Evolutionary conservation across 2,329 filamentous ascomycete genomes (phyloP).

Genomic region (Plectosphaerella sp.): DNA sequence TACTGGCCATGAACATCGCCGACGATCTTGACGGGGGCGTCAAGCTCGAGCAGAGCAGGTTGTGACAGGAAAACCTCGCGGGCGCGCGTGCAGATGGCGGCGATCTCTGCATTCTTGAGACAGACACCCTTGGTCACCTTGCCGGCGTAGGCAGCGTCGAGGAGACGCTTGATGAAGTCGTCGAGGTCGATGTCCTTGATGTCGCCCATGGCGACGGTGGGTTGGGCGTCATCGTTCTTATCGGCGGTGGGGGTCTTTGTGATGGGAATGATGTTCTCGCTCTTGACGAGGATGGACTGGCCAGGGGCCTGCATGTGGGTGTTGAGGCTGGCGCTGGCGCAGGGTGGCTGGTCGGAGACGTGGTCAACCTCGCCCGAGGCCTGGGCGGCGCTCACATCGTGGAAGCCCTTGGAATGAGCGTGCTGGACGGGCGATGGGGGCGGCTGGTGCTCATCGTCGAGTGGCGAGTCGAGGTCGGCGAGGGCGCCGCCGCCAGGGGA

Average conservation of each 20-base stretch:
- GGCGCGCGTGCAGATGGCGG: conserved; percentile 84
- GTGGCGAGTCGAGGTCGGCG: conserved; percentile 35
- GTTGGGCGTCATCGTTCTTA: conserved; percentile 40
- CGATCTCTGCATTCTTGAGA: conserved; percentile 95
- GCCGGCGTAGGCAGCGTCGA: conserved; percentile 92
- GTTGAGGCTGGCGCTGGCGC: conserved; percentile 55
- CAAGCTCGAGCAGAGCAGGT: conserved; percentile 84
- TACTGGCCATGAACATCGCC: conserved; percentile 97
- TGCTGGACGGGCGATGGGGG: conserved; percentile 89
- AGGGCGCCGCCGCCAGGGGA: conserved; percentile 30
- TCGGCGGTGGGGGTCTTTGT: conserved; percentile 40
- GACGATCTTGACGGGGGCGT: conserved; percentile 95
- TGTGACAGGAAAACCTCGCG: conserved; percentile 88
- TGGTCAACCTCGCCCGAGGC: conserved; percentile 87
- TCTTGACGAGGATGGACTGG: conserved; percentile 85
- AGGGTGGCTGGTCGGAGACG: conserved; percentile 85
- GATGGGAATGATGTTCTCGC: conserved; percentile 65
- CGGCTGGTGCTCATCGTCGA: conserved; percentile 45
- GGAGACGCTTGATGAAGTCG: conserved; percentile 90
- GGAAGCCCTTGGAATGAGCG: conserved; percentile 68
- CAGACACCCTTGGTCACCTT: conserved; percentile 98
- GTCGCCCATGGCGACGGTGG: conserved; percentile 76
- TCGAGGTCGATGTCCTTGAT: conserved; percentile 92
- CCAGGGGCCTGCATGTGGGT: conserved; percentile 65
- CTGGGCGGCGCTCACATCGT: conserved; percentile 76